A percentile compares a stretch with the other conserved stretches of the same genome.
phyloP scores from a whole-genome alignment of 1,284 basidiomycete genomes.

The Hortiboletus rubellus region DNA sequence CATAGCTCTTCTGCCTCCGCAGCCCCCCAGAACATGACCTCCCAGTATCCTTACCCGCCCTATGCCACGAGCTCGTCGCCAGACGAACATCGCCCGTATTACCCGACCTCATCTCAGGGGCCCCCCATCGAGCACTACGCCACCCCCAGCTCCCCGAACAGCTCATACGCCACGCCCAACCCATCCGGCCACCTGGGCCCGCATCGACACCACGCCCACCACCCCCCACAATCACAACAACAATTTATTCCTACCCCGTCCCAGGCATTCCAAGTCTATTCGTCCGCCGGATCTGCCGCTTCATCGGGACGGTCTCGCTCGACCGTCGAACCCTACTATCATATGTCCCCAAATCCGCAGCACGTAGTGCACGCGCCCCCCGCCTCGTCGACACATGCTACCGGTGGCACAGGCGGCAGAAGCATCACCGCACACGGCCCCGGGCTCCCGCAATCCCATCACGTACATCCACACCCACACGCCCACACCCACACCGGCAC shows the following conservation, averaged over 20 bases:
- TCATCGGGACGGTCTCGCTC: conserved; percentile 32
- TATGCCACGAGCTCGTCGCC: conserved; percentile 25
- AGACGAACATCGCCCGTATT: conserved; percentile 32
- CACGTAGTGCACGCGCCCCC: conserved; percentile 32
- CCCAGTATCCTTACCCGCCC: conserved; percentile 23
- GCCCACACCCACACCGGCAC: conserved; percentile 14
- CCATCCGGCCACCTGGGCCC: conserved; percentile 35
- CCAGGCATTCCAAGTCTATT: conserved; percentile 45
- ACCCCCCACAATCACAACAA: conserved; percentile 23
- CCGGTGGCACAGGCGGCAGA: conserved; percentile 15
- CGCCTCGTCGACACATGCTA: conserved; percentile 16
- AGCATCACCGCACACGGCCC: conserved; percentile 13
- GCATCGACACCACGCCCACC: conserved; percentile 34
- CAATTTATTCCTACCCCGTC: conserved; percentile 58
- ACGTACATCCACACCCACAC: conserved; percentile 9
- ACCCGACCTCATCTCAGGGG: conserved; percentile 20
- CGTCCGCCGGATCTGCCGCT: conserved; percentile 32
- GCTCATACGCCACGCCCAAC: conserved; percentile 24
- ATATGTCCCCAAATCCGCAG: conserved; percentile 38
- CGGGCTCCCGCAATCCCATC: conserved; percentile 20
- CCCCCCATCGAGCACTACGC: conserved; percentile 23
- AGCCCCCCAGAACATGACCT: conserved; percentile 25
- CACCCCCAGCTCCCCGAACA: conserved; percentile 22
- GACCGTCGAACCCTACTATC: conserved; percentile 39
- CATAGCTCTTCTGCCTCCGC: conserved; percentile 3